phyloP scores from a whole-genome alignment of 768 basidiomycete genomes.

The Tulasnella sp. region DNA sequence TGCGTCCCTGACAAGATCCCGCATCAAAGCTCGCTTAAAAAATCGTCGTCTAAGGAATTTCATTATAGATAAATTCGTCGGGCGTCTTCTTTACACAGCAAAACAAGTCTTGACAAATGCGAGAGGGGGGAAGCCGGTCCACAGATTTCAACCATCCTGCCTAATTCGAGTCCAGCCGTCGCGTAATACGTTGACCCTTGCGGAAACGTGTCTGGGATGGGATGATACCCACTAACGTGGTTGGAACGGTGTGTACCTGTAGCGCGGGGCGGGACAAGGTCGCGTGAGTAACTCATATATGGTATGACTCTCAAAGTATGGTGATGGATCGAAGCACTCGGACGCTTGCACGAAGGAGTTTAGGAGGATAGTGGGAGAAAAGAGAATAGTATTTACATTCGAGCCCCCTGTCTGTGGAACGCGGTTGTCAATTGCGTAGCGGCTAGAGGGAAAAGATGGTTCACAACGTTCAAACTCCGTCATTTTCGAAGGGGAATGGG shows the following conservation, averaged over 20 bases:
- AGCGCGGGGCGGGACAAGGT: not conserved
- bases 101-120: not conserved
- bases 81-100: not conserved
- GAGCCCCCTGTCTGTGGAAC: constrained; percentile 12
- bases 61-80: not conserved
- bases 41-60: not conserved
- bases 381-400: constrained; percentile 11
- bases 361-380: not conserved
- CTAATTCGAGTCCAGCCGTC: not conserved
- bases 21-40: not conserved
- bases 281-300: not conserved
- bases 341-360: constrained; percentile 1
- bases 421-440: constrained; percentile 7
- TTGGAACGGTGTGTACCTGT: constrained; percentile 11
- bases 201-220: not conserved
- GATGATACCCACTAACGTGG: constrained; percentile 5
- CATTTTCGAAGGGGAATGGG: constrained; percentile 12
- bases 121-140: not conserved
- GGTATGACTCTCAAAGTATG: not conserved
- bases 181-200: not conserved
- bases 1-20: not conserved
- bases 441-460: constrained; percentile 10
- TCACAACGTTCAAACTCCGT: not conserved
- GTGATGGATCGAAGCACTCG: not conserved
- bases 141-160: not conserved